Evolutionary conservation across 768 basidiomycete genomes (phyloP), one percentile per base, ranked within the genome.

Genomic region (Podaxis sp.): DNA sequence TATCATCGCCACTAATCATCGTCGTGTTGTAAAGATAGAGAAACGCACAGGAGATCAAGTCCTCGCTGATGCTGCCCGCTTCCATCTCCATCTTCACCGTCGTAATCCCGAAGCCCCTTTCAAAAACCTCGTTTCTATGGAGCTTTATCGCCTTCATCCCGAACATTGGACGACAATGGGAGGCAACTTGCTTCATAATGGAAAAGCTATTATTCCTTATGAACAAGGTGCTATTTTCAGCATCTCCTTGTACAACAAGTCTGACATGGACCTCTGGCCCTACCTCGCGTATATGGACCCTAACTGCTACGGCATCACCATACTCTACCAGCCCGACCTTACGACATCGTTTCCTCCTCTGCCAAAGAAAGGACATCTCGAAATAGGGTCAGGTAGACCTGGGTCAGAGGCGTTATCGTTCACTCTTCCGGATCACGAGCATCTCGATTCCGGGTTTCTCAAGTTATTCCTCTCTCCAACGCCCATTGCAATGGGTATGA

Each of bases 251-350:
- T 79, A 75, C 63, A 87, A 87, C 65, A 70, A 74, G 40, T 79
- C 86, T 1, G 77, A 80, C 65, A 66, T 71, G 61, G 81, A 84
- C 68, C 78, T 88, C 30, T 88, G 86, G 86, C 85, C 87, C 36
- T 86, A 85, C 69, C 76, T 88, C 38, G 79, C 80, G 1, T 86
- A 83, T 69, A 83, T 88, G 83, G 84, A 87, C 67, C 80, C 84
- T 2, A 80, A 77, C 59, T 81, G 77, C 44, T 82, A 86, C 63
- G 78, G 76, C 56, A 84, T 84, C 64, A 81, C 79, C 59, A 76
- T 85, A 60, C 71, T 87, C n/a, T 85, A 85, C 70, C 81, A 82
- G 53, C 82, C 86, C 4, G 77, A 76, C 51, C 73, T 76, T 9
- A 72, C 73, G 38, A 54, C 70, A 17, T 57, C 65, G 11, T 48